Conservation (phyloP, 1,139 yeast genomes). For the Scheffersomyces illinoinensis region DNA sequence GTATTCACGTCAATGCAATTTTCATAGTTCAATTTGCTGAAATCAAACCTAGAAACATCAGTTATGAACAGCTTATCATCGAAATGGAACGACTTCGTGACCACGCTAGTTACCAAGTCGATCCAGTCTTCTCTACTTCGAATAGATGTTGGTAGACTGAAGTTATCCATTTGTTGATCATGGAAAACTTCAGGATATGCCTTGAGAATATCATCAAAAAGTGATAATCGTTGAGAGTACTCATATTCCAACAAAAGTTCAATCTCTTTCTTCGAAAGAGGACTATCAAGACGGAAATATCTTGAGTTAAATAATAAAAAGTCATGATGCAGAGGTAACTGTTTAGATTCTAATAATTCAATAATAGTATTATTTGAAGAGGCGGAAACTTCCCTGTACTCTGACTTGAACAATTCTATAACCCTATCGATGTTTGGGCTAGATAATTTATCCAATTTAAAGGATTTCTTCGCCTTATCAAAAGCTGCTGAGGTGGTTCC, state of each 20-base stretch:
- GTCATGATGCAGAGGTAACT: conserved; percentile 36
- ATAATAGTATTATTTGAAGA: conserved; percentile 5
- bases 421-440: conserved; percentile 17
- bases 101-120: conserved; percentile 42
- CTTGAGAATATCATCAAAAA: conserved; percentile 28
- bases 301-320: conserved; percentile 44
- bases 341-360: conserved; percentile 22
- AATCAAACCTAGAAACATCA: conserved; percentile 43
- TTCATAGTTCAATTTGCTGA: conserved; percentile 35
- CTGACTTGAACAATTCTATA: conserved; percentile 8
- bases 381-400: background rate
- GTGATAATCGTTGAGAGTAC: conserved; percentile 30
- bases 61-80: conserved; percentile 34
- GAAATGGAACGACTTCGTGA: conserved; percentile 48
- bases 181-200: conserved; percentile 33
- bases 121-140: conserved; percentile 38
- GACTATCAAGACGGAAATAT: conserved; percentile 32
- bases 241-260: conserved; percentile 37
- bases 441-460: conserved; percentile 12
- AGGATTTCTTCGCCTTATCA: conserved; percentile 6
- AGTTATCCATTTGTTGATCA: conserved; percentile 3
- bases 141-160: conserved; percentile 19
- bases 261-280: conserved; percentile 23
- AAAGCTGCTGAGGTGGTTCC: conserved; percentile 13
- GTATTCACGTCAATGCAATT: conserved; percentile 33